phyloP scores from a whole-genome alignment of 2,329 filamentous ascomycete genomes.

The Sordariomycetes sp. region DNA sequence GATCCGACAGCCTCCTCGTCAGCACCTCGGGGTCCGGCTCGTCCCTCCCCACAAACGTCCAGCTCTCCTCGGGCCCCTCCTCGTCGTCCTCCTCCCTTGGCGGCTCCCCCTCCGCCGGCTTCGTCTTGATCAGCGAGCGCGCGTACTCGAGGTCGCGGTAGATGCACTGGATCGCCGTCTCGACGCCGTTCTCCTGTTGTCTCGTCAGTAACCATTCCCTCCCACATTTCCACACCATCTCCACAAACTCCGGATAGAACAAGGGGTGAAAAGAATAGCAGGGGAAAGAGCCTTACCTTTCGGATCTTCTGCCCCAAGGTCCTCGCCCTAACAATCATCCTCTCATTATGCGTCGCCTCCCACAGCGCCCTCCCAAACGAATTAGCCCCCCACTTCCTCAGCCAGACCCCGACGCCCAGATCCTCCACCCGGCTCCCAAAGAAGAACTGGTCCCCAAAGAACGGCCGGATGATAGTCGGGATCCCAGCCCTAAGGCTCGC shows the following conservation, averaged over 20 bases:
- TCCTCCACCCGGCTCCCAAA: constrained; percentile 85
- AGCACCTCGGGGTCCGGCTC: constrained; percentile 30
- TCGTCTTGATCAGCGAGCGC: constrained; percentile 62
- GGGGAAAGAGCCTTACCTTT: constrained; percentile 40
- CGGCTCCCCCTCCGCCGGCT: constrained; percentile 17
- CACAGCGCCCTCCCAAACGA: constrained; percentile 77
- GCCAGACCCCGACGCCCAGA: constrained; percentile 77
- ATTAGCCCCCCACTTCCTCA: constrained; percentile 82
- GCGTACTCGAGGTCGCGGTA: constrained; percentile 95
- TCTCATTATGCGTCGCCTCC: constrained; percentile 79
- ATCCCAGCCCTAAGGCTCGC: constrained; percentile 83
- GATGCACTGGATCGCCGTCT: constrained; percentile 77
- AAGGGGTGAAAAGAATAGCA: constrained; percentile 8
- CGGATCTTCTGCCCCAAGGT: constrained; percentile 79
- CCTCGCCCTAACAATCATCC: constrained; percentile 81
- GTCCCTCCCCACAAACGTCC: constrained; percentile 69
- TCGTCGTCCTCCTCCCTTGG: constrained; percentile 31
- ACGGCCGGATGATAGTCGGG: constrained; percentile 89
- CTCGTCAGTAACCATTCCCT: constrained; percentile 11
- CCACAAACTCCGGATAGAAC: background rate
- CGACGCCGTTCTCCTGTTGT: constrained; percentile 73
- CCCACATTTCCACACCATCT: background rate
- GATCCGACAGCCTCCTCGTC: constrained; percentile 21
- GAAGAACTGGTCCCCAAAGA: constrained; percentile 98
- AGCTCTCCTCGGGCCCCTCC: constrained; percentile 67